These are phyloP conservation scores for Periconia macrospinosa DNA, from an alignment of 2,329 filamentous ascomycete genomes.

Conservation along the genomic window DNA sequence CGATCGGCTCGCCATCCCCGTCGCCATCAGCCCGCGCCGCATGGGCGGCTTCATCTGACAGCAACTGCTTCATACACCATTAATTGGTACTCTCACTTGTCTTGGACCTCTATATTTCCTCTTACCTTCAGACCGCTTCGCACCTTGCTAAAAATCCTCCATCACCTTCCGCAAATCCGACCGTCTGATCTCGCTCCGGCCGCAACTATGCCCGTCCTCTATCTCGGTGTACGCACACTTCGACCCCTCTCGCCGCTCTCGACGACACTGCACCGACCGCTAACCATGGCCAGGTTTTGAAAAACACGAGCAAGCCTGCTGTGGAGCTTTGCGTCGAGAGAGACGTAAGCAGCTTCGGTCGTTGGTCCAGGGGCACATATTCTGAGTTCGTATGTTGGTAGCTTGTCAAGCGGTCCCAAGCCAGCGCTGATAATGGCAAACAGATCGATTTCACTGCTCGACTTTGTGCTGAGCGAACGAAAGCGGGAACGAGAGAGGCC, in stretches of 20 bases:
- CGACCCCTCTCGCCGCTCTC: conserved; percentile 17
- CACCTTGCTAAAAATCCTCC: background rate
- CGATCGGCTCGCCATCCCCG: no score
- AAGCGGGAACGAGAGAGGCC: conserved; percentile 83
- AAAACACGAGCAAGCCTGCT: conserved; percentile 74
- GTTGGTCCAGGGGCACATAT: conserved; percentile 66
- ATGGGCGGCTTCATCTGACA: no score
- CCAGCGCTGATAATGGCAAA: background rate
- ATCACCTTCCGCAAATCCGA: background rate
- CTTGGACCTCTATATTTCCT: no score
- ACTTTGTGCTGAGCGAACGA: conserved; percentile 52
- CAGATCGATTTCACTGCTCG: background rate
- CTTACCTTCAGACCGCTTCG: background rate
- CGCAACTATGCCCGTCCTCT: conserved; percentile 69
- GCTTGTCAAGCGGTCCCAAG: background rate
- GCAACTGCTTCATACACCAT: no score
- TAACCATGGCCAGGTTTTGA: conserved; percentile 65
- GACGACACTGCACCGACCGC: conserved; percentile 1
- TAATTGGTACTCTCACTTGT: no score
- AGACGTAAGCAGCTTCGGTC: conserved; percentile 76
- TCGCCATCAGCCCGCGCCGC: no score
- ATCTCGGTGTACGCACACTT: conserved; percentile 71
- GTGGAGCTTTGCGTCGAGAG: conserved; percentile 76
- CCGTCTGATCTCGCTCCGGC: background rate
- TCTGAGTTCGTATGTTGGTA: conserved; percentile 27